Percentiles rank a stretch among this genome's conserved stretches.
phyloP scores from a whole-genome alignment of 2,329 filamentous ascomycete genomes.

The Xylariaceae sp. region DNA sequence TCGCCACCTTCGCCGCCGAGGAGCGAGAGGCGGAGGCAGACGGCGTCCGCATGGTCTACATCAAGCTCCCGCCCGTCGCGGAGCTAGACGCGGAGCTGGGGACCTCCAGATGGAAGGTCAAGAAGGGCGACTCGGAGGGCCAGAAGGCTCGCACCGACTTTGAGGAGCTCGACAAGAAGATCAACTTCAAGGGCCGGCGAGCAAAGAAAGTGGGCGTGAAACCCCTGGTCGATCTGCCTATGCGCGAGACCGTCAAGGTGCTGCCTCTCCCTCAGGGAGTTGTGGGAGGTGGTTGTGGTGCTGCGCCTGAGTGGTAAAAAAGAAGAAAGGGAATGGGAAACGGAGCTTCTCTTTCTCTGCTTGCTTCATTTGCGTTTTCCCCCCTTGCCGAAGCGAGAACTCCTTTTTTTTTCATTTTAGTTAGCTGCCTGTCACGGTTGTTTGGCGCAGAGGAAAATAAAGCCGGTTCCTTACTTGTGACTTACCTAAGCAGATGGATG shows the following conservation, averaged over 20 bases:
- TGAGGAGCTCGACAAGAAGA: conserved; percentile 42
- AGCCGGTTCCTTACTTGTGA: too few relatives aligned
- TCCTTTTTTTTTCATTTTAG: too few relatives aligned
- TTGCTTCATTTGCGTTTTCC: background rate
- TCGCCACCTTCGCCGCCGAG: conserved; percentile 76
- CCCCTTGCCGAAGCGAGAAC: too few relatives aligned
- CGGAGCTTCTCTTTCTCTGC: background rate
- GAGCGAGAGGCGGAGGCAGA: too few relatives aligned
- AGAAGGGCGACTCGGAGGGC: conserved; percentile 55
- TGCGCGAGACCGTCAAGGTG: conserved; percentile 24
- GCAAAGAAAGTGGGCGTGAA: conserved; percentile 39
- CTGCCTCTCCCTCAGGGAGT: conserved; percentile 20
- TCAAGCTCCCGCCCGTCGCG: conserved; percentile 72
- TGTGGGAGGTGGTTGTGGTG: conserved; percentile 34
- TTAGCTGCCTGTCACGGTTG: too few relatives aligned
- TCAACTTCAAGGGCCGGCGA: conserved; percentile 39
- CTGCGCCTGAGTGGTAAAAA: conserved; percentile 43
- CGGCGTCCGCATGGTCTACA: conserved; percentile 67
- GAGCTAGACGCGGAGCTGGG: conserved; percentile 77
- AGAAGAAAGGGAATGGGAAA: too few relatives aligned
- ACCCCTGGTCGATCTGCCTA: conserved; percentile 21
- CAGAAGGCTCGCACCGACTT: conserved; percentile 33
- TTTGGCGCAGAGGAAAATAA: too few relatives aligned
- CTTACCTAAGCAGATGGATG: too few relatives aligned
- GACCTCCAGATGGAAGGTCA: conserved; percentile 73